Conservation (phyloP, 768 basidiomycete genomes). For the Chlorophyllum brunneum region DNA sequence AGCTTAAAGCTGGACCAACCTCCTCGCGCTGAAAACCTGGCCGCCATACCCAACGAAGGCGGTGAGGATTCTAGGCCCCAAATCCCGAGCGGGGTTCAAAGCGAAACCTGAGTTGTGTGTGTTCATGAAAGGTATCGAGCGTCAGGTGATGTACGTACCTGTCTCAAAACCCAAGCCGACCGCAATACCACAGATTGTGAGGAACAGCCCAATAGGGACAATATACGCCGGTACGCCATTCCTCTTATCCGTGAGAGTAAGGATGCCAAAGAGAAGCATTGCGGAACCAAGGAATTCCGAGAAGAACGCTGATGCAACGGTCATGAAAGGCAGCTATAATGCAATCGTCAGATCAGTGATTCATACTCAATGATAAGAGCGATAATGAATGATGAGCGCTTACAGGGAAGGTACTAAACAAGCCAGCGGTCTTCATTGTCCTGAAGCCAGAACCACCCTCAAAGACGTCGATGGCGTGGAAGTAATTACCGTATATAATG, state of each 20-base stretch:
- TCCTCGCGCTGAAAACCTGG: slow-evolving; percentile 33
- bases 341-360: background rate
- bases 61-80: slow-evolving; percentile 62
- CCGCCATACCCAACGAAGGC: slow-evolving; percentile 66
- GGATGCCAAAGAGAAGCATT: slow-evolving; percentile 52
- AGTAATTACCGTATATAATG: slow-evolving; percentile 63
- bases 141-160: slow-evolving; percentile 18
- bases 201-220: slow-evolving; percentile 53
- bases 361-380: background rate
- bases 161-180: slow-evolving; percentile 65
- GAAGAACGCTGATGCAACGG: slow-evolving; percentile 37
- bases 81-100: slow-evolving; percentile 38
- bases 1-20: slow-evolving; percentile 25
- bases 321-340: slow-evolving; percentile 35
- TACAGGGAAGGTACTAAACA: slow-evolving; percentile 63
- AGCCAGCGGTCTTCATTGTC: slow-evolving; percentile 50
- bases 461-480: slow-evolving; percentile 61
- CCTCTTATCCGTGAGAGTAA: slow-evolving; percentile 48
- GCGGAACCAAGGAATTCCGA: slow-evolving; percentile 59
- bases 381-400: slow-evolving; percentile 18
- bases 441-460: slow-evolving; percentile 56
- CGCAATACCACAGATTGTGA: slow-evolving; percentile 47
- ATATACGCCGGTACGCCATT: slow-evolving; percentile 52
- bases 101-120: slow-evolving; percentile 27
- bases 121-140: background rate